phyloP scores from a whole-genome alignment of 176 grass and related monocot genomes.

The Rhynchospora breviuscula region DNA sequence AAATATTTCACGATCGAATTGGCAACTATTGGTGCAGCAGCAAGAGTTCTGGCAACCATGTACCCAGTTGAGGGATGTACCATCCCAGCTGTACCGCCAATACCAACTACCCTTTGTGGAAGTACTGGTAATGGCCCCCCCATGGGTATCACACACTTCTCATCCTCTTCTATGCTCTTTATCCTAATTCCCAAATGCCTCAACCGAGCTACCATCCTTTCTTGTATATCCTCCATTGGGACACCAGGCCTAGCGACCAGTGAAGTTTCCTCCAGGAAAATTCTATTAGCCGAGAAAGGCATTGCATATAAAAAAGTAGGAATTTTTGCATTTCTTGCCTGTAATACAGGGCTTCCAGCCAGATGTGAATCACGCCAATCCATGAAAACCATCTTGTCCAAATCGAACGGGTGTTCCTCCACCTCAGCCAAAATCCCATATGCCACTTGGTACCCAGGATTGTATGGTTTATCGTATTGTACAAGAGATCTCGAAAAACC shows the following conservation, averaged over 20 bases:
- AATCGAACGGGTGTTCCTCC: slow-evolving; percentile 83
- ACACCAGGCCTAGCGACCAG: slow-evolving; percentile 83
- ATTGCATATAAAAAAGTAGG: slow-evolving; percentile 97
- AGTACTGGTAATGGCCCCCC: slow-evolving; percentile 77
- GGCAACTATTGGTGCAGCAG: slow-evolving; percentile 70
- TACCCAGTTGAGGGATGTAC: slow-evolving; percentile 95
- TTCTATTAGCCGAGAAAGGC: slow-evolving; percentile 79
- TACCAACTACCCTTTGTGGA: slow-evolving; percentile 87
- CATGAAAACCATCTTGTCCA: slow-evolving; percentile 99
- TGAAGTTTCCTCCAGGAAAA: slow-evolving; percentile 95
- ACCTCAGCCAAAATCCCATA: slow-evolving; percentile 94
- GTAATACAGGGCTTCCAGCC: slow-evolving; percentile 35
- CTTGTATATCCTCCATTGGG: slow-evolving; percentile 89
- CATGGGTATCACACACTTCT: slow-evolving; percentile 89
- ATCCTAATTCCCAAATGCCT: slow-evolving; percentile 70
- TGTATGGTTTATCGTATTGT: slow-evolving; percentile 81
- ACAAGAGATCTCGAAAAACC: slow-evolving; percentile 88
- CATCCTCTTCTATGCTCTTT: slow-evolving; percentile 87
- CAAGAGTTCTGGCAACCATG: slow-evolving; percentile 94
- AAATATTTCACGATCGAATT: slow-evolving; percentile 74
- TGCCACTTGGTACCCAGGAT: slow-evolving; percentile 91
- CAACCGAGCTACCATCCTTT: slow-evolving; percentile 81
- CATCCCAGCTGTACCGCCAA: slow-evolving; percentile 95
- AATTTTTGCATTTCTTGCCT: slow-evolving; percentile 49
- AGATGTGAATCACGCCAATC: slow-evolving; percentile 98